These are phyloP conservation scores for Reutealis trisperma DNA, from an alignment of 345 rosid species.

Conservation along the genomic window DNA sequence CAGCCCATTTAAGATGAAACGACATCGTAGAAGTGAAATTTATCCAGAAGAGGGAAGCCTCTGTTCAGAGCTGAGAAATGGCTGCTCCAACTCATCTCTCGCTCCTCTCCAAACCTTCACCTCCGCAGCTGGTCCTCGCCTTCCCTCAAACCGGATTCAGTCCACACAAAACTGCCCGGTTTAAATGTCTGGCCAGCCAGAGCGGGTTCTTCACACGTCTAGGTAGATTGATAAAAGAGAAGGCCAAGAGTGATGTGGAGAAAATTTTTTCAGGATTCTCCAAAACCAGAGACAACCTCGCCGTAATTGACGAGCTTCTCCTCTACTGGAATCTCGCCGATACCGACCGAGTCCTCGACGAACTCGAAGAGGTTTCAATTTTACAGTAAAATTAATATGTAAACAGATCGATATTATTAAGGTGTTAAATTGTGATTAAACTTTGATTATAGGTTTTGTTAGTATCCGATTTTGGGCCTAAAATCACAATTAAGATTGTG, in stretches of 20 bases:
- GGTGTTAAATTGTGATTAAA: background rate
- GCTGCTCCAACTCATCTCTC: constrained; percentile 55
- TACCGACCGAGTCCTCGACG: constrained; percentile 90
- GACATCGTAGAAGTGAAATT: constrained; percentile 1
- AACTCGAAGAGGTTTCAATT: constrained; percentile 75
- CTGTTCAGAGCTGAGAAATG: constrained; percentile 29
- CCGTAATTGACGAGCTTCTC: constrained; percentile 87
- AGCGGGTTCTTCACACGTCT: constrained; percentile 89
- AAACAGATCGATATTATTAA: too few species aligned
- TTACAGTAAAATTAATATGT: too few species aligned
- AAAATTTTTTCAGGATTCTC: constrained; percentile 91
- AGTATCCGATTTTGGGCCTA: constrained; percentile 96
- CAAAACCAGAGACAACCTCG: constrained; percentile 87
- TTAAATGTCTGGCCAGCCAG: constrained; percentile 69
- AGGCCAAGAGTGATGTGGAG: constrained; percentile 90
- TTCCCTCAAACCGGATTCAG: constrained; percentile 18
- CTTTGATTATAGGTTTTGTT: constrained; percentile 55
- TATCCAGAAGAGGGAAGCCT: background rate
- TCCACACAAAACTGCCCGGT: constrained; percentile 24
- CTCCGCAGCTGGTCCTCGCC: constrained; percentile 21
- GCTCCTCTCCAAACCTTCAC: constrained; percentile 41
- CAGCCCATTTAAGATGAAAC: constrained; percentile 6
- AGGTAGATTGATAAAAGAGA: constrained; percentile 87
- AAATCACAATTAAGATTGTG: constrained; percentile 81
- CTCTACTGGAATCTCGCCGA: constrained; percentile 95